Base-by-base conservation (phyloP, 1,284 basidiomycete genomes). In the Marasmius tenuissimus region DNA sequence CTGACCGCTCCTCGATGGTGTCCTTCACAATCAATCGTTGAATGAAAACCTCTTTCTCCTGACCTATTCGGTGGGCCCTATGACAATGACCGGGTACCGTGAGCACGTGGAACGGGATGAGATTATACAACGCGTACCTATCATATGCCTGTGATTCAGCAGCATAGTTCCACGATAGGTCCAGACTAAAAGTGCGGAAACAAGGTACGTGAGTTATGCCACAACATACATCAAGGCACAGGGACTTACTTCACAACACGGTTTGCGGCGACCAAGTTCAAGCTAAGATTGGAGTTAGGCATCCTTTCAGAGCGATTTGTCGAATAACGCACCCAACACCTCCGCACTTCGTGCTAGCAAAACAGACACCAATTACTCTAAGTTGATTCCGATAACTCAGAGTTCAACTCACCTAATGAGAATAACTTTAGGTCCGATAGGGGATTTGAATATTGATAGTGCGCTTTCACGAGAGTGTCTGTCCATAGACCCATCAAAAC, bases 141-240 rank as follows among this genome's bases (percentile, higher is more conserved):
- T 89, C 87, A 61, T 89, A 91, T 5, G 87, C 87, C 65, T 90
- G 85, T 0, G 79, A 78, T 67, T 91, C 89, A 0, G 85, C 77
- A 0, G 89, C 89, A 61, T 82, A 87, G 65, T 86, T 87, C 87
- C 87, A 89, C n/a, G 84, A 85, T 33, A 89, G 73, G 69, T 90
- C 89, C 77, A 91, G 80, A 69, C 86, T 88, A 61, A 33, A 33
- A 8, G 34, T 14, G 22, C 11, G 8, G 10, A 45, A 39, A 45
- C 18, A 35, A 38, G 34, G 18, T 60, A 62, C n/a, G 59, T 56
- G 12, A 57, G 47, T 2, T 27, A 4, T 27, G 7, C 18, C 60
- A 47, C 16, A 34, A 47, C 16, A 34, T 58, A 42, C 12, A 37
- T 39, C 4, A 34, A 14, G 18, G 45, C 20, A 47, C 2, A 33